A percentile compares a stretch with the other conserved stretches of the same genome.
These are phyloP conservation scores for Paraconiothyrium sp. DNA, from an alignment of 2,329 filamentous ascomycete genomes.

Conservation along the genomic window DNA sequence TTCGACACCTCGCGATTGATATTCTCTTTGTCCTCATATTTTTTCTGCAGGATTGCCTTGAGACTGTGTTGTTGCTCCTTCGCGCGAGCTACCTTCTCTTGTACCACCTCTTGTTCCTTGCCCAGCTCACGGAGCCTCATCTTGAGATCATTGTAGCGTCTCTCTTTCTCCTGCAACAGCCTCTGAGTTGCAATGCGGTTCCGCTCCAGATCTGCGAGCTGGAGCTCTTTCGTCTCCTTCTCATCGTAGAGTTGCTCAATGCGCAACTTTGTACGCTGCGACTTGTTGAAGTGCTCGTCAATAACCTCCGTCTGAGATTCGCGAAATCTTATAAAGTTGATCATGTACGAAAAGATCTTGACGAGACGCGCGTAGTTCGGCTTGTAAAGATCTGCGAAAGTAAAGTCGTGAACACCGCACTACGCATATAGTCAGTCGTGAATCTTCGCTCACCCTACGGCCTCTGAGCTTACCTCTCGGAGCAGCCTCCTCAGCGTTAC, in stretches of 20 bases:
- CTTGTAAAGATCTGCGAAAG: conserved; percentile 89
- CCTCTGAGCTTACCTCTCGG: conserved; percentile 61
- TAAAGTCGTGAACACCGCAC: conserved; percentile 93
- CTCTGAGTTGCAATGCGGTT: conserved; percentile 83
- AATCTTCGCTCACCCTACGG: background rate
- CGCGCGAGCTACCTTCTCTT: conserved; percentile 81
- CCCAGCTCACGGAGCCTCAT: conserved; percentile 81
- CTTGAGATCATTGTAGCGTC: conserved; percentile 87
- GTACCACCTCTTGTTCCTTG: conserved; percentile 82
- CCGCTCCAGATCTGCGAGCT: conserved; percentile 80
- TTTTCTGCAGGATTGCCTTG: conserved; percentile 76
- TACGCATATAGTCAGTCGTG: conserved; percentile 47
- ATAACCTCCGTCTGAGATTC: conserved; percentile 91
- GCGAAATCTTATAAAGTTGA: conserved; percentile 98
- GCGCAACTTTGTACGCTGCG: conserved; percentile 82
- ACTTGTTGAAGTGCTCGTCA: conserved; percentile 92
- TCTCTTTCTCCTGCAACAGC: conserved; percentile 83
- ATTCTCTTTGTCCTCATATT: conserved; percentile 73
- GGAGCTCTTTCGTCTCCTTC: conserved; percentile 86
- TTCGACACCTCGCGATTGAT: conserved; percentile 88
- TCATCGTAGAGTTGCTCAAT: conserved; percentile 87
- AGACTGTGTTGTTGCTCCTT: conserved; percentile 82
- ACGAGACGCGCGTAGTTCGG: conserved; percentile 89
- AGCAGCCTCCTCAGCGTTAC: conserved; percentile 81
- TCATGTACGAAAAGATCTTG: conserved; percentile 96